A percentile compares a stretch with the other conserved stretches of the same genome.
These are phyloP conservation scores for Withania somnifera DNA, from an alignment of 305 asterid genomes.

Conservation along the genomic window DNA sequence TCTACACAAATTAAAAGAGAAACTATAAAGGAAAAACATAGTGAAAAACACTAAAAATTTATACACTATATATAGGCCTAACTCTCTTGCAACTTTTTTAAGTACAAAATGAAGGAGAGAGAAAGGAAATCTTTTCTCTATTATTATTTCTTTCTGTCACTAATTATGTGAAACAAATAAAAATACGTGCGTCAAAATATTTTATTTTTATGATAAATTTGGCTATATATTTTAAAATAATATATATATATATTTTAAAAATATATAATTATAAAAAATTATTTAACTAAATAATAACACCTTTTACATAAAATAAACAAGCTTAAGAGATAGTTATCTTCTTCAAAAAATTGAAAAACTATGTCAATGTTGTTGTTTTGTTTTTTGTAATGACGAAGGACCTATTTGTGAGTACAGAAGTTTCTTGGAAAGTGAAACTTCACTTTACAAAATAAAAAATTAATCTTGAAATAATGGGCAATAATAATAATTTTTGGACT, in stretches of 20 bases:
- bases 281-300: not conserved
- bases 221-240: too few species aligned
- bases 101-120: not conserved
- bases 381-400: not conserved
- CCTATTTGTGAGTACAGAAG: not conserved
- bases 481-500: not conserved
- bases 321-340: not conserved
- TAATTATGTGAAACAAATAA: not conserved
- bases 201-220: too few species aligned
- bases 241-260: too few species aligned
- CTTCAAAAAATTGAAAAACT: not conserved
- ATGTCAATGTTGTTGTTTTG: not conserved
- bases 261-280: not conserved
- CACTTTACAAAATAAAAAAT: not conserved
- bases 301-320: too few species aligned
- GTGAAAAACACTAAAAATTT: not conserved
- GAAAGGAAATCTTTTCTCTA: not conserved
- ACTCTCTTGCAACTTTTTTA: not conserved
- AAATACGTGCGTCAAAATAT: too few species aligned
- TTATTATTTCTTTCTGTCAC: rapidly evolving
- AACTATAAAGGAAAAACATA: not conserved
- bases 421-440: not conserved
- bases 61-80: not conserved
- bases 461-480: not conserved
- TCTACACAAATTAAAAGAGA: not conserved